Base-by-base conservation (phyloP, 2,329 filamentous ascomycete genomes). In the Proliferodiscus dingleyae region DNA sequence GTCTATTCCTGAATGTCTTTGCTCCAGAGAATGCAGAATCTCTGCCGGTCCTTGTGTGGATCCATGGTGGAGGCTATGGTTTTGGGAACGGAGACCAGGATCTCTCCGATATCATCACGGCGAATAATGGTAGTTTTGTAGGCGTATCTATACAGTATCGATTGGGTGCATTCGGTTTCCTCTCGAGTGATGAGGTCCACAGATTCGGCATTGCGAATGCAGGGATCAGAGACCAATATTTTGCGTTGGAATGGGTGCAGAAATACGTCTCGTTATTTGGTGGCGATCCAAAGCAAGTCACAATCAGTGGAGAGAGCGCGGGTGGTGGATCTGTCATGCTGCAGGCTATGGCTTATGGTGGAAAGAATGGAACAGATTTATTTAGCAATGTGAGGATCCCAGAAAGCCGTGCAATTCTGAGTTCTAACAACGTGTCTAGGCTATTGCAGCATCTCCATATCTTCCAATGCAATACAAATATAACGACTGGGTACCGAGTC, bases 211-310 rank as follows among this genome's bases (percentile, higher is more conserved):
- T 64, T 8, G 62, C 69, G 2, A 78, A 78, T 54, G 69, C 68
- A 9, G 74, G 68, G 2, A 60, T 78, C 0, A 64, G 70, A 44
- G 75, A 80, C 48, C 76, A 80, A 54, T 67, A 72, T 5, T 65
- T 76, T 23, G 74, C 74, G 28, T 63, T 81, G 11, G 64, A 77
- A 51, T 81, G 78, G 77, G 70, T 80, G 3, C 68, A 74, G 44
- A 59, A 70, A 30, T 64, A 77, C 47, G 76, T 78, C 41, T 63
- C 70, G 51, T 58, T 68, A 11, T 80, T 80, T 52, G 75, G 76
- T 3, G 76, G 77, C 9, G 69, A 79, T 58, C 61, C 67, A 0
- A 58, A 64, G 1, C 62, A 66, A 13, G 68, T 78, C 37, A 77
- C 72, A 0, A 64, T 76, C 11, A 64, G 72, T 34, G 73, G 72